Evolutionary conservation across 768 basidiomycete species (phyloP), one percentile per base, ranked within the genome.

Genomic region (Auriscalpium orientale): DNA sequence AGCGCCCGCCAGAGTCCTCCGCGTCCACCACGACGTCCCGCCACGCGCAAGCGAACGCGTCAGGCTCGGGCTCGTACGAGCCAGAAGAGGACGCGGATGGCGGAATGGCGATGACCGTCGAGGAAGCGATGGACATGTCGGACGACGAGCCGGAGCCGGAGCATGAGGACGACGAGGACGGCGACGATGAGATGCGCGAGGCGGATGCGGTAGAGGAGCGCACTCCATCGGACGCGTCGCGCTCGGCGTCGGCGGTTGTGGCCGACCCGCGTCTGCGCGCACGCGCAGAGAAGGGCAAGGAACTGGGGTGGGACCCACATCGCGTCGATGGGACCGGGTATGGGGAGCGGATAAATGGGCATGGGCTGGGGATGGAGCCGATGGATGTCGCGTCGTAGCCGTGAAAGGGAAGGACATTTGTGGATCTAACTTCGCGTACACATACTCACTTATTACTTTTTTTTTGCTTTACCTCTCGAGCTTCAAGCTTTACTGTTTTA

Each of bases 331-430:
- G 21, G 20, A 58, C 49, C 37, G 50, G 28, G 28, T 28, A 36
- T n/a, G 58, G 49, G 12, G 78, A 76, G 76, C 78, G 1, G 77
- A 76, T 15, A 75, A 75, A 6, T 75, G 77, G 4, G 77, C 76
- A 0, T 76, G 73, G 58, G 69, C 69, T 53, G 66, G 78, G 16
- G 62, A 78, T 4, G 69, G 72, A 10, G 75, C 75, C 3, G 55
- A 78, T 16, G 76, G 77, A 20, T 75, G 77, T 4, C 71, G 70
- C 0, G 74, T 80, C 0, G 75, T 76, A 11, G 73, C 74, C 72
- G 12, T 66, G 78, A 3, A 67, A 76, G 33, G 68, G 68, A 5
- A 7, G 28, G 28, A 28, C 28, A 28, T 4, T 4, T 28, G 28
- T 28, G 28, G 28, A 28, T 28, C 28, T 28, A 28, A 28, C 28